Percentiles rank a stretch among this genome's conserved stretches.
These are phyloP conservation scores for Furcasterigmium sp. DNA, from an alignment of 2,329 filamentous ascomycete species.

Conservation along the genomic window DNA sequence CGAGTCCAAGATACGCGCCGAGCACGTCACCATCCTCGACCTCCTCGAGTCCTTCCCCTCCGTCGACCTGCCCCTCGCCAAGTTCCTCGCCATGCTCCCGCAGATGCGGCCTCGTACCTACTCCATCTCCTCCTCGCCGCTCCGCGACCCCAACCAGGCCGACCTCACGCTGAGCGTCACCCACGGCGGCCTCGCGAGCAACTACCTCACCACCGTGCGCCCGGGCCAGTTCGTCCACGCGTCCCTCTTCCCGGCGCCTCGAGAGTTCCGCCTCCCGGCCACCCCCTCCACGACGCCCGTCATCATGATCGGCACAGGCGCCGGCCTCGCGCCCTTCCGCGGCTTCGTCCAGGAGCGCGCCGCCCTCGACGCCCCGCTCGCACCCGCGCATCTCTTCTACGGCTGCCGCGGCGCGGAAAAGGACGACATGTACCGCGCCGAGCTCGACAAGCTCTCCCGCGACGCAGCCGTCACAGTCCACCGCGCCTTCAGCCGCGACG, in stretches of 20 bases:
- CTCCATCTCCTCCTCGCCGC: constrained; percentile 52
- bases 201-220: constrained; percentile 40
- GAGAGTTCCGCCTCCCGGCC: constrained; percentile 40
- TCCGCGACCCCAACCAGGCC: constrained; percentile 50
- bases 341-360: constrained; percentile 60
- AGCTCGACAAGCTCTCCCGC: constrained; percentile 50
- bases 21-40: constrained; percentile 61
- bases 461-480: constrained; percentile 57
- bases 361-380: constrained; percentile 34
- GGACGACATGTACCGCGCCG: constrained; percentile 57
- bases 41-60: constrained; percentile 60
- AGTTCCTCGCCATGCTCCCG: constrained; percentile 67
- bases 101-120: constrained; percentile 57
- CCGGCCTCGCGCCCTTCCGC: constrained; percentile 57
- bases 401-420: constrained; percentile 51
- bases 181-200: constrained; percentile 48
- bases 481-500: constrained; percentile 50
- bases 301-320: constrained; percentile 46
- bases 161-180: constrained; percentile 35
- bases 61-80: constrained; percentile 50
- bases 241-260: constrained; percentile 26
- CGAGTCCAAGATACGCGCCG: constrained; percentile 41
- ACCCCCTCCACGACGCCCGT: constrained; percentile 40
- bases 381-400: constrained; percentile 59
- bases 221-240: constrained; percentile 27